Conservation (phyloP, 495 filamentous ascomycete species). For the Lindgomyces ingoldianus region DNA sequence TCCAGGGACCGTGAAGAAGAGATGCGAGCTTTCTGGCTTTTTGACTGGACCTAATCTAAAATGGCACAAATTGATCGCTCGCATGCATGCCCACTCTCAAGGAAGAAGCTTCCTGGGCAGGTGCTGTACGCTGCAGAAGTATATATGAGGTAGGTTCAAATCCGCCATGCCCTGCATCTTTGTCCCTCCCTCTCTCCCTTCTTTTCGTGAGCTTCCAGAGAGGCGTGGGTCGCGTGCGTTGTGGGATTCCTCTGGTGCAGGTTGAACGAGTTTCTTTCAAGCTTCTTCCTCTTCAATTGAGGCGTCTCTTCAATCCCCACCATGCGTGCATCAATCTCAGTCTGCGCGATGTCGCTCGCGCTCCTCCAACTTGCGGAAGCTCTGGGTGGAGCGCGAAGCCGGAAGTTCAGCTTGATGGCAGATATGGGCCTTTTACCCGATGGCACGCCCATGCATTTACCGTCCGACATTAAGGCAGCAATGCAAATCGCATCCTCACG, state of each 20-base stretch:
- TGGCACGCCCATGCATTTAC: conserved; percentile 29
- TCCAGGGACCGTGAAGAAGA: background rate
- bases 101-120: background rate
- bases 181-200: background rate
- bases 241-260: background rate
- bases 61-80: background rate
- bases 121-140: background rate
- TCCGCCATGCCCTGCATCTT: background rate
- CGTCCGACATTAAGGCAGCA: background rate
- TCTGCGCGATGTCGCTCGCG: conserved; percentile 13
- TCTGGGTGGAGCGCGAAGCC: background rate
- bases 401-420: conserved; percentile 18
- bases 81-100: background rate
- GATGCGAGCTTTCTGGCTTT: background rate
- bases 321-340: conserved; percentile 15
- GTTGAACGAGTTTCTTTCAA: background rate
- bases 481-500: background rate
- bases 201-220: background rate
- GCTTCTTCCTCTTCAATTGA: conserved; percentile 7
- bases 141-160: too few species aligned
- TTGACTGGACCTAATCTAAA: background rate
- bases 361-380: background rate
- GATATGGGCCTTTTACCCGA: conserved; percentile 36
- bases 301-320: too few species aligned
- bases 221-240: background rate